phyloP scores from a whole-genome alignment of 192 early-diverging fungal genomes.

The Coemansia sp. region DNA sequence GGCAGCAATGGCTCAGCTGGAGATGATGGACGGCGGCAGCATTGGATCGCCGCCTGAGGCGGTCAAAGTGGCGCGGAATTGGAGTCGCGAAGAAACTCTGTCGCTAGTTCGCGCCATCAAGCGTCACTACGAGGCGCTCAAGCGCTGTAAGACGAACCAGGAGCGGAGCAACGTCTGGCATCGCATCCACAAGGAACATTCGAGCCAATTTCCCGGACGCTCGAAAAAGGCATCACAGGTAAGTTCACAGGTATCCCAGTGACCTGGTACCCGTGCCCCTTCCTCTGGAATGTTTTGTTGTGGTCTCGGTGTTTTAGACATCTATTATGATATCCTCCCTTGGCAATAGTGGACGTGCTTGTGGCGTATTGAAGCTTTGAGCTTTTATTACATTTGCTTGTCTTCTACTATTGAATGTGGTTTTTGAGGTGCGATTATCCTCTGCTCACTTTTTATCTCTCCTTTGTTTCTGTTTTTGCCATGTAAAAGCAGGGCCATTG shows the following conservation, averaged over 20 bases:
- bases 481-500: background rate
- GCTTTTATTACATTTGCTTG: background rate
- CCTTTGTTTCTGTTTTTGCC: background rate
- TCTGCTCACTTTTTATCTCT: conserved; percentile 4
- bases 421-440: background rate
- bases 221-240: conserved; percentile 58
- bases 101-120: conserved; percentile 54
- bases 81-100: conserved; percentile 55
- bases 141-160: conserved; percentile 56
- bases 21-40: background rate
- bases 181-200: conserved; percentile 55
- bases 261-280: background rate
- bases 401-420: background rate
- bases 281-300: background rate
- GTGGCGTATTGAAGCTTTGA: no score
- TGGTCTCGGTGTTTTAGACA: background rate
- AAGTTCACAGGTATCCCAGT: conserved; percentile 4
- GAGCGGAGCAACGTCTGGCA: conserved; percentile 58
- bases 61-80: conserved; percentile 52
- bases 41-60: conserved; percentile 13
- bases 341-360: background rate
- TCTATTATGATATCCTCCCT: no score
- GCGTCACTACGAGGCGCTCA: conserved; percentile 50
- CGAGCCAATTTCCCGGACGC: conserved; percentile 50
- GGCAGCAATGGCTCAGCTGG: background rate